Percentiles rank a stretch among this genome's conserved stretches.
Conservation (phyloP, 805 yeast species). For the Candida succiphila region DNA sequence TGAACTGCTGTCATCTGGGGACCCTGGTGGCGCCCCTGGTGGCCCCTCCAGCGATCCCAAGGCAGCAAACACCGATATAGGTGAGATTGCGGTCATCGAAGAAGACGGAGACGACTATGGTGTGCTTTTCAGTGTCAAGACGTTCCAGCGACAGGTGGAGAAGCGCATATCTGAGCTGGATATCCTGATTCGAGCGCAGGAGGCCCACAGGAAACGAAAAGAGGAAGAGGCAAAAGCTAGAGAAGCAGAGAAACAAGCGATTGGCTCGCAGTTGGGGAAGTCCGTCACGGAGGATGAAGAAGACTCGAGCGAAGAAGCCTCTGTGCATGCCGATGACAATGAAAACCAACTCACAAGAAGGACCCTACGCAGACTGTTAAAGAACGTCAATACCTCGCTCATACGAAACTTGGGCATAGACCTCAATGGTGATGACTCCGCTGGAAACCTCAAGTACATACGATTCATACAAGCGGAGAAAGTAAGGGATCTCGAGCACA, state of each 20-base stretch:
- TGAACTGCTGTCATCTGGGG: constrained; percentile 2
- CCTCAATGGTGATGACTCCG: constrained; percentile 4
- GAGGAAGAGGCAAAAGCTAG: constrained; percentile 4
- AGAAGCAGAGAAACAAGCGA: constrained; percentile 3
- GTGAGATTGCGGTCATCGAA: constrained; percentile 4
- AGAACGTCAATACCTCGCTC: constrained; percentile 11
- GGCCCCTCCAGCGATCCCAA: constrained; percentile 7
- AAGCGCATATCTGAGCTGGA: constrained; percentile 14
- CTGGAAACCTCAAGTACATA: constrained; percentile 9
- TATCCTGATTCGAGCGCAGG: neutral
- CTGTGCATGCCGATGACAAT: neutral
- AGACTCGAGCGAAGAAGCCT: neutral
- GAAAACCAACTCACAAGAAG: neutral
- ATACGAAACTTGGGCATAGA: constrained; percentile 17
- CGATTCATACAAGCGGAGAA: constrained; percentile 15
- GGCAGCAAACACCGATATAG: neutral
- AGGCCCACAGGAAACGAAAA: constrained; percentile 6
- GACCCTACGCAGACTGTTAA: constrained; percentile 1
- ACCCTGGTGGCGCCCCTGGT: constrained; percentile 9
- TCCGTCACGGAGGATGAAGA: no score
- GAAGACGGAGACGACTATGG: constrained; percentile 10
- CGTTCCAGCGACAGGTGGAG: constrained; percentile 13
- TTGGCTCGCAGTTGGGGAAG: no score
- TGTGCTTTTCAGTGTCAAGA: constrained; percentile 11
- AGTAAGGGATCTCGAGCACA: constrained; percentile 19